These are phyloP conservation scores for Castanea sativa DNA, from an alignment of 306 rosid genomes.

Conservation along the genomic window DNA sequence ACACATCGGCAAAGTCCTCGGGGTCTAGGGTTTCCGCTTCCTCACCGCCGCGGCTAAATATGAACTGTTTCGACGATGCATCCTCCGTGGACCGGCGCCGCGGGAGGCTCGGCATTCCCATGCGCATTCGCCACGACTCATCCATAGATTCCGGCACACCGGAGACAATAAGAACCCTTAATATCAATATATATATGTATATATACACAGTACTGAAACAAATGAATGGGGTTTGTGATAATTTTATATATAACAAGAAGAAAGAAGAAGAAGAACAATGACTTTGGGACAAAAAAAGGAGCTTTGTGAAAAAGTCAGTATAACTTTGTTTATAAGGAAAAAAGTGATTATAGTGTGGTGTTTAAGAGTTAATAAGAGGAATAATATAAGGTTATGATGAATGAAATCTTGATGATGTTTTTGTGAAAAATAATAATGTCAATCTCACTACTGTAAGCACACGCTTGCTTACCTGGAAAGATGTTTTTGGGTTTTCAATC, in stretches of 20 bases:
- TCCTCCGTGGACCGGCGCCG: slow-evolving; percentile 36
- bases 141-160: slow-evolving; percentile 28
- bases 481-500: slow-evolving; percentile 2
- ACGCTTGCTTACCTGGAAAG: slow-evolving; percentile 35
- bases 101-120: slow-evolving; percentile 37
- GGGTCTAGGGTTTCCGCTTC: slow-evolving; percentile 15
- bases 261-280: no score
- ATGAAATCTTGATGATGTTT: slow-evolving; percentile 13
- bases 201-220: background rate
- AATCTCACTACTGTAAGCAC: slow-evolving; percentile 7
- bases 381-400: background rate
- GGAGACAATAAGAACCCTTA: background rate
- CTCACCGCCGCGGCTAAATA: background rate
- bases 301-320: slow-evolving; percentile 14
- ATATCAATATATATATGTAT: no score
- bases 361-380: background rate
- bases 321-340: background rate
- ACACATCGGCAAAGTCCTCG: slow-evolving; percentile 50
- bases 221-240: background rate
- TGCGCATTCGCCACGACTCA: slow-evolving; percentile 47
- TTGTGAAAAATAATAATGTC: background rate
- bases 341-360: background rate
- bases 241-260: no score
- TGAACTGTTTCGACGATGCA: background rate
- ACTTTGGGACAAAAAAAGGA: background rate